A percentile compares a stretch with the other conserved stretches of the same genome.
phyloP scores from a whole-genome alignment of 306 rosid genomes.

The Trifolium dubium region DNA sequence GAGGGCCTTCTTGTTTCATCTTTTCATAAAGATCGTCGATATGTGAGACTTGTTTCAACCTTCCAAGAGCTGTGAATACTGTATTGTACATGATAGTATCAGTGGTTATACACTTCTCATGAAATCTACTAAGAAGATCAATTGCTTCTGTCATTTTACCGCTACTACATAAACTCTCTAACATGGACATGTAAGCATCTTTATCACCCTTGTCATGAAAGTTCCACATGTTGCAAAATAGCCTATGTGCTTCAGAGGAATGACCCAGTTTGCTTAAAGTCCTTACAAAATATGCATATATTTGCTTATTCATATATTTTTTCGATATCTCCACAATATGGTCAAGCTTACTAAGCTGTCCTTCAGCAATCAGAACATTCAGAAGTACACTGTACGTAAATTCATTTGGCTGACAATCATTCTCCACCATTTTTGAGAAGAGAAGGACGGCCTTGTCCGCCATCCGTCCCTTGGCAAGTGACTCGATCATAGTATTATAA shows the following conservation, averaged over 20 bases:
- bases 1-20: conserved; percentile 83
- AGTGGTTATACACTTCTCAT: conserved; percentile 72
- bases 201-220: conserved; percentile 76
- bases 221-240: conserved; percentile 94
- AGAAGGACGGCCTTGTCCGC: conserved; percentile 73
- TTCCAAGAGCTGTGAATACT: conserved; percentile 77
- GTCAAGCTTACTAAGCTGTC: conserved; percentile 76
- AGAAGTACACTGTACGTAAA: conserved; percentile 77
- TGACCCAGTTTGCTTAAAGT: conserved; percentile 82
- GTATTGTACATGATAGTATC: conserved; percentile 87
- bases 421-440: conserved; percentile 79
- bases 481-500: conserved; percentile 83
- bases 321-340: conserved; percentile 63
- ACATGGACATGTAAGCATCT: conserved; percentile 78
- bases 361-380: conserved; percentile 74
- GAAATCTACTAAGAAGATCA: conserved; percentile 75
- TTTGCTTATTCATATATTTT: conserved; percentile 61
- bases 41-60: conserved; percentile 67
- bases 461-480: conserved; percentile 78
- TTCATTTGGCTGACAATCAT: conserved; percentile 77
- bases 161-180: conserved; percentile 79
- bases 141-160: conserved; percentile 82
- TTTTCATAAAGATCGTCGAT: conserved; percentile 72
- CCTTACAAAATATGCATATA: conserved; percentile 77
- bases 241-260: conserved; percentile 82